phyloP scores from a whole-genome alignment of 202 grass and related monocot species.

The Zizania palustris region DNA sequence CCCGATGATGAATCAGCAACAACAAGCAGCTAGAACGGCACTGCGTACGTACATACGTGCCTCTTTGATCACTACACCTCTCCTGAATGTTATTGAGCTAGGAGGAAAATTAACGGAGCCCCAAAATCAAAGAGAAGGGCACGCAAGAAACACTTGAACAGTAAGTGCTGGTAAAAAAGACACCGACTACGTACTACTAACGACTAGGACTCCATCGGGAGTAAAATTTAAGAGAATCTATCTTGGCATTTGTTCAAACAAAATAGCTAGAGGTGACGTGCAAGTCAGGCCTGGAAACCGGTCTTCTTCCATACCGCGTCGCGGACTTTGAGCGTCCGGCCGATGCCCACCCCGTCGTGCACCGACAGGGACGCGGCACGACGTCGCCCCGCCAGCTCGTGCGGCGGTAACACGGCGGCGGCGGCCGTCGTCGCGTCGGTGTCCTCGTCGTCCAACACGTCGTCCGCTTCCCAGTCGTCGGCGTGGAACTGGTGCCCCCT shows the following conservation, averaged over 20 bases:
- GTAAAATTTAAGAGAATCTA: neutral
- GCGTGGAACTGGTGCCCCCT: slow-evolving; percentile 11
- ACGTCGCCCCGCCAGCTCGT: slow-evolving; percentile 69
- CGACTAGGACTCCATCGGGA: neutral
- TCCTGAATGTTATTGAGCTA: neutral
- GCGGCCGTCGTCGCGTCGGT: neutral
- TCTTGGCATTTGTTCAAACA: slow-evolving; percentile 9
- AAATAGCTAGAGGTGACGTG: neutral
- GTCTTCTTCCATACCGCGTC: slow-evolving; percentile 88
- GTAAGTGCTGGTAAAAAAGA: neutral
- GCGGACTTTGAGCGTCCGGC: slow-evolving; percentile 84
- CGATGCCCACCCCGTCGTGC: slow-evolving; percentile 54
- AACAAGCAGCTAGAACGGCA: neutral
- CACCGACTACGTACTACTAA: neutral
- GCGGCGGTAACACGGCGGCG: slow-evolving; percentile 57
- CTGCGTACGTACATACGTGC: neutral
- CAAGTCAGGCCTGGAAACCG: slow-evolving; percentile 78
- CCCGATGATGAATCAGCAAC: neutral
- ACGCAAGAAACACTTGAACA: neutral
- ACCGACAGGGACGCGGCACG: slow-evolving; percentile 66
- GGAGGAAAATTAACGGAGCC: neutral
- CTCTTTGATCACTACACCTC: neutral
- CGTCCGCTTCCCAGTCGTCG: slow-evolving; percentile 49
- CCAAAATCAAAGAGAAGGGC: neutral
- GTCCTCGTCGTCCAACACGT: slow-evolving; percentile 50